Percentiles rank a stretch among this genome's conserved stretches.
Evolutionary conservation across 2,329 filamentous ascomycete species (phyloP).

Genomic region (Aspergillus intermedius): DNA sequence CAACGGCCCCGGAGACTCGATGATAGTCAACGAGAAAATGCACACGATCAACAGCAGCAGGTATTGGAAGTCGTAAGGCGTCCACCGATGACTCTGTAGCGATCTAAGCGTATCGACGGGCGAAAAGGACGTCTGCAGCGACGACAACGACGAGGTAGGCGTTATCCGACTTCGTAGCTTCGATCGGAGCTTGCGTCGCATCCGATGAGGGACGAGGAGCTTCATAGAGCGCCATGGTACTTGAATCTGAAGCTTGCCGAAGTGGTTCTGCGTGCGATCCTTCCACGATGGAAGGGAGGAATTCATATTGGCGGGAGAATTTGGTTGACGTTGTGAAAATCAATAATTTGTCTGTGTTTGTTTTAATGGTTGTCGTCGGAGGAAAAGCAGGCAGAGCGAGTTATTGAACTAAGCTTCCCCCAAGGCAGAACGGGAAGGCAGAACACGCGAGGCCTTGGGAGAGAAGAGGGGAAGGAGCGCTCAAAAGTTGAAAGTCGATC

Average conservation of each 20-base stretch:
- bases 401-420: too few species aligned
- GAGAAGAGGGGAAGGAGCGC: slow-evolving; percentile 12
- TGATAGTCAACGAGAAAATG: slow-evolving; percentile 77
- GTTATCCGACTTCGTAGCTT: slow-evolving; percentile 61
- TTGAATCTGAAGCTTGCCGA: slow-evolving; percentile 41
- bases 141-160: slow-evolving; percentile 65
- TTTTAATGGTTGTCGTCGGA: too few species aligned
- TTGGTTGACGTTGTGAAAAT: slow-evolving; percentile 7
- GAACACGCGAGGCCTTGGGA: slow-evolving; percentile 17
- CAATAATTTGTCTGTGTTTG: too few species aligned
- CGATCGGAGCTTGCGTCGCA: slow-evolving; percentile 62
- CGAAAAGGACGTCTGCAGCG: slow-evolving; percentile 74
- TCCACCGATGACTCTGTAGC: slow-evolving; percentile 73
- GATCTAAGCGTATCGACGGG: slow-evolving; percentile 69
- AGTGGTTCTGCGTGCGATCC: slow-evolving; percentile 39
- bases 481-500: too few species aligned
- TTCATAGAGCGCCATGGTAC: slow-evolving; percentile 46
- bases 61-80: slow-evolving; percentile 78
- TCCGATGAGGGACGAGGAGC: slow-evolving; percentile 54
- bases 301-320: slow-evolving; percentile 27
- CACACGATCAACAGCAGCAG: slow-evolving; percentile 64
- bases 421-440: slow-evolving; percentile 7
- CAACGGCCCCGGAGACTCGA: slow-evolving; percentile 69
- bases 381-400: too few species aligned
- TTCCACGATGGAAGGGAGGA: slow-evolving; percentile 40